Evolutionary conservation across 768 basidiomycete genomes (phyloP).

Genomic region (Dioszegia aurantiaca): DNA sequence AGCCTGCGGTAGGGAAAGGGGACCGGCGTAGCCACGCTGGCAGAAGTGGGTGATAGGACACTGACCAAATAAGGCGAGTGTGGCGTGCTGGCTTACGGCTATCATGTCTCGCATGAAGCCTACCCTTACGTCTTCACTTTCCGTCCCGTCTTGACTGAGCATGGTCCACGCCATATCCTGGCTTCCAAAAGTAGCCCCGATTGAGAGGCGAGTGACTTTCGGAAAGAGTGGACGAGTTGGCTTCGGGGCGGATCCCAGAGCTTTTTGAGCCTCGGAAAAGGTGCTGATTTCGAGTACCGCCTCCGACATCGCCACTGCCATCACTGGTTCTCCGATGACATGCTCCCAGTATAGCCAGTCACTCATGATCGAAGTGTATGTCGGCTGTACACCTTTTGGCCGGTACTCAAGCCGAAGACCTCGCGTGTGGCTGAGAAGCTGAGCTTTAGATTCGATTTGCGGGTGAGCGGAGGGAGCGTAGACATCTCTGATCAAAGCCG

Average conservation of each 20-base stretch:
- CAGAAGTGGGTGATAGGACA: neutral
- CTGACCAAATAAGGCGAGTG: neutral
- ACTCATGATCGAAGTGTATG: slow-evolving; percentile 1
- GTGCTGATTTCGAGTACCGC: neutral
- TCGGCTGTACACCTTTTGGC: neutral
- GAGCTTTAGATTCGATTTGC: neutral
- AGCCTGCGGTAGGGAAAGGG: no score
- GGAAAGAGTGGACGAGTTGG: neutral
- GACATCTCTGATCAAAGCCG: neutral
- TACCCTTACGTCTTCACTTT: neutral
- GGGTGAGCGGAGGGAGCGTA: neutral
- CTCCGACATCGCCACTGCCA: no score
- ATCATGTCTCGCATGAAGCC: neutral
- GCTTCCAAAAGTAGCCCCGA: neutral
- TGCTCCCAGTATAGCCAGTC: neutral
- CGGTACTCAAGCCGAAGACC: neutral
- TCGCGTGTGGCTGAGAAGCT: neutral
- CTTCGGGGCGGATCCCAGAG: neutral
- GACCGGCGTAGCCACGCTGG: no score
- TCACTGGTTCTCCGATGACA: neutral
- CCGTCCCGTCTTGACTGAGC: no score
- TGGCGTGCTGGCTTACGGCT: neutral
- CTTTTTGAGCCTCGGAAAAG: neutral
- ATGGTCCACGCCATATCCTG: neutral
- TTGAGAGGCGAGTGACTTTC: neutral